A percentile compares a stretch with the other conserved stretches of the same genome.
phyloP scores from a whole-genome alignment of 768 basidiomycete genomes.

The Boletus patriciae region DNA sequence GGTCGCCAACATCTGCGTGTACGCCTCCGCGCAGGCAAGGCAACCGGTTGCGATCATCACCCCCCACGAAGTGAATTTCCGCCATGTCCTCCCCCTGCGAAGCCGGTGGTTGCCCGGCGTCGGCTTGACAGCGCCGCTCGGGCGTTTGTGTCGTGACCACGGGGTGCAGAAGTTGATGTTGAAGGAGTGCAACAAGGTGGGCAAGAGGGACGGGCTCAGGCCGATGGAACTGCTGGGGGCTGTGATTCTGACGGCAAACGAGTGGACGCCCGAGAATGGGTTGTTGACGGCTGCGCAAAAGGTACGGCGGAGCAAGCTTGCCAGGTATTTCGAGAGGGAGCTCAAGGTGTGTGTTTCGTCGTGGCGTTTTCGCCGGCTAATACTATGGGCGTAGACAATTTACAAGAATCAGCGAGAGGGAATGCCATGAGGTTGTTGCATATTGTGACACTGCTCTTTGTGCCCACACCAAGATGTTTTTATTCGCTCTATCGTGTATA shows the following conservation, averaged over 20 bases:
- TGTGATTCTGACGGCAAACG: constrained; percentile 76
- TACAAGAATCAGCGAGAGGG: constrained; percentile 33
- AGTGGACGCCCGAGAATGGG: constrained; percentile 92
- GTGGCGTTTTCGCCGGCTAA: background rate
- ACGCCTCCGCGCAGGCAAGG: constrained; percentile 71
- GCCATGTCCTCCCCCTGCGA: constrained; percentile 45
- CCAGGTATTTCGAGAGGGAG: constrained; percentile 59
- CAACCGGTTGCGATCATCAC: constrained; percentile 86
- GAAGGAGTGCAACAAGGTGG: constrained; percentile 73
- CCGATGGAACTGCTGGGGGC: constrained; percentile 71
- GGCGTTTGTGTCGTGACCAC: constrained; percentile 54
- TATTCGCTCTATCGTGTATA: background rate
- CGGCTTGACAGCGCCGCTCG: constrained; percentile 43
- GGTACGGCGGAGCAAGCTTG: constrained; percentile 74
- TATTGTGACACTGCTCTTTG: background rate
- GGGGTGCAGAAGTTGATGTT: constrained; percentile 61
- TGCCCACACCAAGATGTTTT: background rate
- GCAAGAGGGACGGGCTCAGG: constrained; percentile 87
- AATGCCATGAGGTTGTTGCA: too few relatives aligned
- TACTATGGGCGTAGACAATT: constrained; percentile 26
- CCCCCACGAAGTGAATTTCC: constrained; percentile 76
- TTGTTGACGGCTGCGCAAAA: constrained; percentile 91
- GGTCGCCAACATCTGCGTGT: constrained; percentile 80
- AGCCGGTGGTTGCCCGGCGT: constrained; percentile 26
- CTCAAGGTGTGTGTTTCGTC: constrained; percentile 49